Evolutionary conservation across 192 early-diverging fungal species (phyloP).

Genomic region (Chytriomyces hyalinus): DNA sequence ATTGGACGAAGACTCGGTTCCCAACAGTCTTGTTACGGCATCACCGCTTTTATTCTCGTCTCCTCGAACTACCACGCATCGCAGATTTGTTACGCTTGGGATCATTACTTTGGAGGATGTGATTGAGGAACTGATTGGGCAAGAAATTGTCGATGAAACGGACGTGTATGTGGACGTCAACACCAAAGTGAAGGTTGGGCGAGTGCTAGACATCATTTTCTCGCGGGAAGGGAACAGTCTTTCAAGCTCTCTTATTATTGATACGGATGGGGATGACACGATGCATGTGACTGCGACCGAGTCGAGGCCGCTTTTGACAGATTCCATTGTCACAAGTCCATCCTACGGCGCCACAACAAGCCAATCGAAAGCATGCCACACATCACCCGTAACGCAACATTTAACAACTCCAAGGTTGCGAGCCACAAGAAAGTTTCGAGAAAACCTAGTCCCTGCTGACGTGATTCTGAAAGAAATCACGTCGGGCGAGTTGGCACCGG

Average conservation of each 20-base stretch:
- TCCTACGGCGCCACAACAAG: background rate
- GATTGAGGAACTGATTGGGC: slow-evolving; percentile 62
- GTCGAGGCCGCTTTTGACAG: background rate
- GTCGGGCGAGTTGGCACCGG: background rate
- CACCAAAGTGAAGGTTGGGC: slow-evolving; percentile 49
- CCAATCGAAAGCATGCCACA: background rate
- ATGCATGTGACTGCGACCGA: background rate
- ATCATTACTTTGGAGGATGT: slow-evolving; percentile 63
- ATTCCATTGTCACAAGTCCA: background rate
- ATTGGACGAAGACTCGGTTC: slow-evolving; percentile 16
- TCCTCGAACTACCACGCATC: background rate
- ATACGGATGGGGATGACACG: background rate
- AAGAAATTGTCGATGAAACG: slow-evolving; percentile 63
- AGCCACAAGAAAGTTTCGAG: slow-evolving; percentile 19
- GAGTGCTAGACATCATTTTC: slow-evolving; percentile 26
- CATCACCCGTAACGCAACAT: background rate
- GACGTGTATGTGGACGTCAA: slow-evolving; percentile 58
- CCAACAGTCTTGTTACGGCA: slow-evolving; percentile 17
- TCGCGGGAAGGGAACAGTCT: slow-evolving; percentile 17
- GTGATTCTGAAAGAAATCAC: slow-evolving; percentile 11
- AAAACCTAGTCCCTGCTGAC: slow-evolving; percentile 17
- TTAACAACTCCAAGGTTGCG: background rate
- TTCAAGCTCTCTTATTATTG: background rate
- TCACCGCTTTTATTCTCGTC: slow-evolving; percentile 31
- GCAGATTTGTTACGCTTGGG: slow-evolving; percentile 41